These are phyloP conservation scores for Rasamsonia emersonii DNA, from an alignment of 2,329 filamentous ascomycete species.

Conservation along the genomic window DNA sequence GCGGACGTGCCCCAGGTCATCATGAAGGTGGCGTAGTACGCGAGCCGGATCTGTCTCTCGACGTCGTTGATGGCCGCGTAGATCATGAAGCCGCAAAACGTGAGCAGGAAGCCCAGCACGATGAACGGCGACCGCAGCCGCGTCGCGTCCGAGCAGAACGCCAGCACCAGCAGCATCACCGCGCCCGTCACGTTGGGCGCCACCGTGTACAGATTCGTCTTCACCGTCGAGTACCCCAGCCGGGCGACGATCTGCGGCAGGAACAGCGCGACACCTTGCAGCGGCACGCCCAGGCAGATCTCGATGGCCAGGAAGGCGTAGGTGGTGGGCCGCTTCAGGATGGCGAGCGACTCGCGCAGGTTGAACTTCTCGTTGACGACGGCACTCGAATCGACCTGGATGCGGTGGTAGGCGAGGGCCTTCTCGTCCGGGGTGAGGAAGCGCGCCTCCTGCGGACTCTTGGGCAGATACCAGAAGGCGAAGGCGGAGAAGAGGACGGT, in stretches of 20 bases:
- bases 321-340: constrained; percentile 47
- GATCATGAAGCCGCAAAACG: constrained; percentile 70
- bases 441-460: constrained; percentile 52
- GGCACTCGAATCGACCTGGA: constrained; percentile 65
- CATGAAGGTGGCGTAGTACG: constrained; percentile 72
- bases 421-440: constrained; percentile 62
- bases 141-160: constrained; percentile 59
- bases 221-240: constrained; percentile 13
- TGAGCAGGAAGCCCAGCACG: constrained; percentile 62
- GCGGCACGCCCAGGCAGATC: constrained; percentile 51
- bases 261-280: constrained; percentile 50
- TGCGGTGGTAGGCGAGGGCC: constrained; percentile 60
- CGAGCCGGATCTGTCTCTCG: constrained; percentile 51
- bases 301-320: constrained; percentile 50
- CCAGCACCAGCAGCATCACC: constrained; percentile 61
- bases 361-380: constrained; percentile 50
- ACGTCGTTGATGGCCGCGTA: constrained; percentile 63
- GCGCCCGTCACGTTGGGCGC: constrained; percentile 70
- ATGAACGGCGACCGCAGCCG: constrained; percentile 67
- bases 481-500: constrained; percentile 56
- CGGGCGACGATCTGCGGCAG: constrained; percentile 47
- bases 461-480: constrained; percentile 61
- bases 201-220: constrained; percentile 59
- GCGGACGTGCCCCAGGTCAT: constrained; percentile 74
- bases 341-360: constrained; percentile 42